Percentiles rank a stretch among this genome's conserved stretches.
These are phyloP conservation scores for Wickerhamomyces bovis DNA, from an alignment of 805 yeast species.

Conservation along the genomic window DNA sequence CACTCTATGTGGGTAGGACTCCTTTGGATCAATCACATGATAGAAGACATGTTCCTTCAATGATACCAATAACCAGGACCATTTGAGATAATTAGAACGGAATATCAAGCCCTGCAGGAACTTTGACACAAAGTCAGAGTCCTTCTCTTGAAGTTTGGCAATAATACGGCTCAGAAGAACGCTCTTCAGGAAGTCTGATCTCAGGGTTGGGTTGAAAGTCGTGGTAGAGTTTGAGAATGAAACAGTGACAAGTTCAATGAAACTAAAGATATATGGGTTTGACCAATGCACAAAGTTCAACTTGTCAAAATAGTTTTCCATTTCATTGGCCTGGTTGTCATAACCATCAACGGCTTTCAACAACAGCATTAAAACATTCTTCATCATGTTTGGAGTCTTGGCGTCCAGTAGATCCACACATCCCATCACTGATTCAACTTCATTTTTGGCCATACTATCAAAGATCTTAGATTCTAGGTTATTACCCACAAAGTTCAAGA, in stretches of 20 bases:
- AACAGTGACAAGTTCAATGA: not conserved
- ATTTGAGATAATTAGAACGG: not conserved
- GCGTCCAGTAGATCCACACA: not conserved
- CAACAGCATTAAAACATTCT: not conserved
- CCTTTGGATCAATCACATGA: slow-evolving; percentile 8
- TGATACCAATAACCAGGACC: not conserved
- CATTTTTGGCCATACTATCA: slow-evolving; percentile 1
- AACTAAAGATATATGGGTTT: not conserved
- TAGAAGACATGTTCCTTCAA: slow-evolving; percentile 6
- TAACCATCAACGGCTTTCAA: not conserved
- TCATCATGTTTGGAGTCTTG: not conserved
- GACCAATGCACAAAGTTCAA: not conserved
- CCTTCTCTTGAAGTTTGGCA: not conserved
- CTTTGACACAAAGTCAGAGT: not conserved
- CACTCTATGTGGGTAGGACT: not conserved
- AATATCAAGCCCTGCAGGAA: not conserved
- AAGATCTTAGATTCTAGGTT: slow-evolving; percentile 21
- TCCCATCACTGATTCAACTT: slow-evolving; percentile 1
- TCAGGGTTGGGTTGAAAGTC: not conserved
- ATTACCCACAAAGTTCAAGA: slow-evolving; percentile 15
- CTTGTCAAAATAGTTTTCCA: not conserved
- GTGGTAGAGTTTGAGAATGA: not conserved
- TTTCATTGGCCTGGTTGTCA: not conserved
- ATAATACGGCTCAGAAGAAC: not conserved
- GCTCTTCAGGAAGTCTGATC: not conserved